Percentiles rank a stretch among this genome's conserved stretches.
Conservation (phyloP, 2,329 filamentous ascomycete genomes). For the Beauveria scarabaeidicola region DNA sequence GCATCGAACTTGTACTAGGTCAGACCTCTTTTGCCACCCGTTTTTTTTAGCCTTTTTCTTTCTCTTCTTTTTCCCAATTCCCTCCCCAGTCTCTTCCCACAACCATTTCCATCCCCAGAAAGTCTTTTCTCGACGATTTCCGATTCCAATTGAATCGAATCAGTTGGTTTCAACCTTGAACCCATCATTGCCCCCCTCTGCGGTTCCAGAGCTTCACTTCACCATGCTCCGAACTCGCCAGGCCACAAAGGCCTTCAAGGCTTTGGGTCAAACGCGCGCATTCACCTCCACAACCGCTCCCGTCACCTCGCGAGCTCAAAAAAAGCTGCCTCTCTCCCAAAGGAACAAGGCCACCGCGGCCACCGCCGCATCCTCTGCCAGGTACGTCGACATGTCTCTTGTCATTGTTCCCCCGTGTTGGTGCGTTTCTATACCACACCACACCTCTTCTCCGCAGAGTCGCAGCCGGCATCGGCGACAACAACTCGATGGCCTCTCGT, state of each 20-base stretch:
- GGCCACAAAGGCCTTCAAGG: conserved; percentile 38
- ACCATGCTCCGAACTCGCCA: conserved; percentile 43
- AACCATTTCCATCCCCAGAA: conserved; percentile 3
- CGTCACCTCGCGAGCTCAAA: conserved; percentile 27
- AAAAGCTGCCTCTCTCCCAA: conserved; percentile 32
- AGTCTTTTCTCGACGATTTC: neutral
- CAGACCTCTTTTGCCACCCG: neutral
- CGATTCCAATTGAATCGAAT: neutral
- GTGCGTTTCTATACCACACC: neutral
- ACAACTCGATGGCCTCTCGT: neutral
- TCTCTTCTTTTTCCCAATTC: neutral
- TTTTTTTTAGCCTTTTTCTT: conserved; percentile 11
- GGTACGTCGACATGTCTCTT: conserved; percentile 37
- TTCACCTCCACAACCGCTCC: conserved; percentile 33
- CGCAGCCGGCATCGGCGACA: conserved; percentile 12
- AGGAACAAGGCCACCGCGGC: conserved; percentile 44
- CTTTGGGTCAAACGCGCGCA: conserved; percentile 30
- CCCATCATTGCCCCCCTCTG: neutral
- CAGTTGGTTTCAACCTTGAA: neutral
- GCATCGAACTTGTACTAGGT: neutral
- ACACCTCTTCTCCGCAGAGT: neutral
- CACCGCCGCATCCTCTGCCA: conserved; percentile 28
- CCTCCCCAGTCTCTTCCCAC: conserved; percentile 12
- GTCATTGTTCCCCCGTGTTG: neutral
- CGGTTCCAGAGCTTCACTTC: conserved; percentile 11